A percentile compares a stretch with the other conserved stretches of the same genome.
Conservation (phyloP, 352 stramenopile genomes). For the Blastocystis sp. region DNA sequence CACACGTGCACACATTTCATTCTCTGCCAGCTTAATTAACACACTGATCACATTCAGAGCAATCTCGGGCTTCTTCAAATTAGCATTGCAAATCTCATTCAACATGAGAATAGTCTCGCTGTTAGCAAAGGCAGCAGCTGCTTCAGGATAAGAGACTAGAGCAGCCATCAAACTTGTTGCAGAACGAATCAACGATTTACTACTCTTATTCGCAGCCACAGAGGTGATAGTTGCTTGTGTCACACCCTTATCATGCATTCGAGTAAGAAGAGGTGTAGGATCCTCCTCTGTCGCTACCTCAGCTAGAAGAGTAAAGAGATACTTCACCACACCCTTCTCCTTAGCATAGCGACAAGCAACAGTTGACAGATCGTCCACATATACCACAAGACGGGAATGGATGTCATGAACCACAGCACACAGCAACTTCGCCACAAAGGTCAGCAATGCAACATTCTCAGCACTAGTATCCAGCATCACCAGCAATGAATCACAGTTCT, state of each 20-base stretch:
- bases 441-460: background rate
- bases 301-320: slow-evolving; percentile 41
- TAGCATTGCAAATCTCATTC: slow-evolving; percentile 28
- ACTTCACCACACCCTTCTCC: slow-evolving; percentile 46
- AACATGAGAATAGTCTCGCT: slow-evolving; percentile 55
- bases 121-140: slow-evolving; percentile 25
- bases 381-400: background rate
- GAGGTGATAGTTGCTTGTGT: slow-evolving; percentile 34
- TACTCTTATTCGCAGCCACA: background rate
- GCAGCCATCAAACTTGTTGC: slow-evolving; percentile 55
- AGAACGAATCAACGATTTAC: slow-evolving; percentile 44
- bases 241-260: slow-evolving; percentile 53
- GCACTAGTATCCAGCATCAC: background rate
- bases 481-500: slow-evolving; percentile 44
- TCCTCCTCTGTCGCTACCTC: slow-evolving; percentile 42
- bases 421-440: slow-evolving; percentile 20
- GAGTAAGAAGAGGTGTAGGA: background rate
- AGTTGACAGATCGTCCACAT: slow-evolving; percentile 15
- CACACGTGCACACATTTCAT: slow-evolving; percentile 42
- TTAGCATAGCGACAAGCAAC: background rate
- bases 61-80: slow-evolving; percentile 61
- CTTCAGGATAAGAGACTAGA: slow-evolving; percentile 12
- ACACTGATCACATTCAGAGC: slow-evolving; percentile 66
- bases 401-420: slow-evolving; percentile 9
- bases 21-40: slow-evolving; percentile 63